A percentile compares a stretch with the other conserved stretches of the same genome.
Conservation (phyloP, 1,284 basidiomycete genomes). For the Stereum hirsutum region DNA sequence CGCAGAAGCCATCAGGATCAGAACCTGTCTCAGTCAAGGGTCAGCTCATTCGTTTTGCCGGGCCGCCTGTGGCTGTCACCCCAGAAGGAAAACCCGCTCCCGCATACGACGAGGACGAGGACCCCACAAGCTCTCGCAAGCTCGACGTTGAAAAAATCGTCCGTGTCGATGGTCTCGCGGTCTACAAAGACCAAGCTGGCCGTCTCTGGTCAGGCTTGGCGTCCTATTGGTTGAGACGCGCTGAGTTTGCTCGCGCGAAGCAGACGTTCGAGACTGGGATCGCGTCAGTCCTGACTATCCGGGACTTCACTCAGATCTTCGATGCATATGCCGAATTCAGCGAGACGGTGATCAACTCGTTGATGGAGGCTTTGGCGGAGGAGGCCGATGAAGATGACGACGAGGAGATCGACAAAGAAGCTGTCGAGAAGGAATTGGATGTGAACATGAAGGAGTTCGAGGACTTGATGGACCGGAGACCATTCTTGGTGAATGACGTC, state of each 20-base stretch:
- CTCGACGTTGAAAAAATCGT: constrained; percentile 87
- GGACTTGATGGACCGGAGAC: constrained; percentile 89
- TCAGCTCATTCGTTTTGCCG: constrained; percentile 67
- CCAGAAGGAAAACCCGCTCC: constrained; percentile 37
- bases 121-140: constrained; percentile 62
- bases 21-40: constrained; percentile 43
- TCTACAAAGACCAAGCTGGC: constrained; percentile 96
- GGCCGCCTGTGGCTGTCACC: constrained; percentile 52
- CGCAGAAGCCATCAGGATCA: constrained; percentile 12
- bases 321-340: constrained; percentile 46
- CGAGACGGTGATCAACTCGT: constrained; percentile 71
- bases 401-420: constrained; percentile 51
- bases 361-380: constrained; percentile 81
- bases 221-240: constrained; percentile 97
- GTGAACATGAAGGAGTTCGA: constrained; percentile 90
- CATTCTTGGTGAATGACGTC: constrained; percentile 96
- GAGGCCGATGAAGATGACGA: constrained; percentile 68
- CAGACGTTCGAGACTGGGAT: constrained; percentile 88
- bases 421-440: constrained; percentile 85
- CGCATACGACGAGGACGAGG: constrained; percentile 74
- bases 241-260: constrained; percentile 86
- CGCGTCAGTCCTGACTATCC: constrained; percentile 80
- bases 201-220: constrained; percentile 94
- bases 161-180: constrained; percentile 73
- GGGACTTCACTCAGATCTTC: constrained; percentile 98